Evolutionary conservation across 2,329 filamentous ascomycete species (phyloP), one percentile per base, ranked within the genome.

Genomic region (Purpureocillium takamizusanense): DNA sequence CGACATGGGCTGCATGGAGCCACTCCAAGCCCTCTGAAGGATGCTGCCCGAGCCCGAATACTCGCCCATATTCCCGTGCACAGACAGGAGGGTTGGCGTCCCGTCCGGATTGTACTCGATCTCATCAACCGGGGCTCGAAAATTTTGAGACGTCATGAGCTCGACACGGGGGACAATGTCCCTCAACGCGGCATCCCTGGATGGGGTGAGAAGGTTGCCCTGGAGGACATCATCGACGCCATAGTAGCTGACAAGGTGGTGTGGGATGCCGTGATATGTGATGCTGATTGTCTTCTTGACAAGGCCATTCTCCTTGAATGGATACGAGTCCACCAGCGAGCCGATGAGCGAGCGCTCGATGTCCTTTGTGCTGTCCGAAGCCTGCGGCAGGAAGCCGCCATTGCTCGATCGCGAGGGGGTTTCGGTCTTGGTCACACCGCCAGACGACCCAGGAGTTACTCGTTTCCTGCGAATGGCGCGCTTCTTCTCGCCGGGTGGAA

Each of bases 241-340:
- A 65, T 95, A 95, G 57, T 95, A 95, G 13, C 83, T 89, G 31
- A 95, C 87, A 37, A 95, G 65, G 52, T 94, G 88, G 52, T 94
- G 88, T 2, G 78, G 80, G 3, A 88, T 74, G 2, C 83, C 83
- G 18, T 81, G 72, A 36, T 83, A 78, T 3, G 74, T 78, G 30
- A 95, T 77, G 50, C 83, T 90, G 60, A 95, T 88, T 0, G 88
- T 95, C 68, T 95, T 95, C 71, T 95, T 95, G 45, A 95, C 76
- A 31, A 95, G 63, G 0, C 89, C 88, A 2, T 78, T 75, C 12
- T 78, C 69, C 53, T 92, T 92, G 71, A 95, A 95, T 25, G 80
- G 78, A 51, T 95, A 95, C 1, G 83, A 88, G 60, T 94, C 88
- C n/a, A 90, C 76, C 11, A 95, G 69, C 1, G 87, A 94, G 6